These are phyloP conservation scores for Kodamaea kakaduensis DNA, from an alignment of 805 yeast species.

Conservation along the genomic window DNA sequence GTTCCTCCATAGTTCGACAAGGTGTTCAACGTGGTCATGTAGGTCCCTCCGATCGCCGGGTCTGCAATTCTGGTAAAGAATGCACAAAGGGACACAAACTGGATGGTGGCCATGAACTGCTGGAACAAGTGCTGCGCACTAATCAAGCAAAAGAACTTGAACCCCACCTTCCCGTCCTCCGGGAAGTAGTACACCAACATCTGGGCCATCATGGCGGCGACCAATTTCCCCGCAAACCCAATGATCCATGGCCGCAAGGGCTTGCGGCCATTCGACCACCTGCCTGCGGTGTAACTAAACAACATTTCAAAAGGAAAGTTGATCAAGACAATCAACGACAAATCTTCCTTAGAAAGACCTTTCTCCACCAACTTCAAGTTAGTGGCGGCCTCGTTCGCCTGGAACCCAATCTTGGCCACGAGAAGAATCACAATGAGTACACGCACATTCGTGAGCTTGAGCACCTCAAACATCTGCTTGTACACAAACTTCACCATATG, in stretches of 20 bases:
- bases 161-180: constrained; percentile 40
- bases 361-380: constrained; percentile 85
- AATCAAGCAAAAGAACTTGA: constrained; percentile 61
- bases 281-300: constrained; percentile 93
- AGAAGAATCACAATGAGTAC: constrained; percentile 70
- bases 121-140: constrained; percentile 80
- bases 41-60: constrained; percentile 94
- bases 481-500: constrained; percentile 51
- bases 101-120: constrained; percentile 91
- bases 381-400: constrained; percentile 94
- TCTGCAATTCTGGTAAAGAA: constrained; percentile 96
- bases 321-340: constrained; percentile 86
- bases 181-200: constrained; percentile 73
- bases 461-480: constrained; percentile 61
- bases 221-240: constrained; percentile 78
- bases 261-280: constrained; percentile 79
- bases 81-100: constrained; percentile 90
- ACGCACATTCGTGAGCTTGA: constrained; percentile 67
- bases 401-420: constrained; percentile 85
- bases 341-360: constrained; percentile 89
- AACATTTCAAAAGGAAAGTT: constrained; percentile 95
- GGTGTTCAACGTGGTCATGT: constrained; percentile 94
- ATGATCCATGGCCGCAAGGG: constrained; percentile 86
- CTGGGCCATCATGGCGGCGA: constrained; percentile 75
- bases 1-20: constrained; percentile 93